Evolutionary conservation across 306 rosid genomes (phyloP).

Genomic region (Sicyos edulis): DNA sequence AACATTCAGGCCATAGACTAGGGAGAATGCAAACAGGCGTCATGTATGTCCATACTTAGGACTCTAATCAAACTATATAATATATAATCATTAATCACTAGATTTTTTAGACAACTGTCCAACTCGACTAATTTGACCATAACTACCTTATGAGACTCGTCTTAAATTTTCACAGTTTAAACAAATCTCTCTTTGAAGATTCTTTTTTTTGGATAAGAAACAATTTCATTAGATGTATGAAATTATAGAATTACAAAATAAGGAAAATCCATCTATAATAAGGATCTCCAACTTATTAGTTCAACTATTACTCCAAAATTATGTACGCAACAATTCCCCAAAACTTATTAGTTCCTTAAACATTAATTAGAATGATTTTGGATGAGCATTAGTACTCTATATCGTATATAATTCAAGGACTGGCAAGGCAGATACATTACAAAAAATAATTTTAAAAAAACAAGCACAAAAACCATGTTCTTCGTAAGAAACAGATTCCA

Average conservation of each 20-base stretch:
- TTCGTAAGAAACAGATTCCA: too few relatives aligned
- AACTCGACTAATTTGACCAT: background rate
- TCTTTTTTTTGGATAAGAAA: too few relatives aligned
- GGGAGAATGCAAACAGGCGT: background rate
- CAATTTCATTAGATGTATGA: too few relatives aligned
- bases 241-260: too few relatives aligned
- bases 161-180: background rate
- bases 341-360: background rate
- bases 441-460: too few relatives aligned
- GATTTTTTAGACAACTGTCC: too few relatives aligned
- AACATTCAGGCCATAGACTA: background rate
- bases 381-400: background rate
- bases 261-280: too few relatives aligned
- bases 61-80: background rate
- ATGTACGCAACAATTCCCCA: background rate
- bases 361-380: background rate
- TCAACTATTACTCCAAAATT: too few relatives aligned
- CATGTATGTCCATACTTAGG: background rate
- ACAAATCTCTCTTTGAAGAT: too few relatives aligned
- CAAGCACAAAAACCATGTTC: too few relatives aligned
- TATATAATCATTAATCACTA: too few relatives aligned
- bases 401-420: background rate
- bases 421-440: background rate
- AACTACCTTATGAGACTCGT: background rate
- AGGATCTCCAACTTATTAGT: too few relatives aligned